Base-by-base conservation (phyloP, 805 yeast genomes). In the Scheffersomyces spartinae region DNA sequence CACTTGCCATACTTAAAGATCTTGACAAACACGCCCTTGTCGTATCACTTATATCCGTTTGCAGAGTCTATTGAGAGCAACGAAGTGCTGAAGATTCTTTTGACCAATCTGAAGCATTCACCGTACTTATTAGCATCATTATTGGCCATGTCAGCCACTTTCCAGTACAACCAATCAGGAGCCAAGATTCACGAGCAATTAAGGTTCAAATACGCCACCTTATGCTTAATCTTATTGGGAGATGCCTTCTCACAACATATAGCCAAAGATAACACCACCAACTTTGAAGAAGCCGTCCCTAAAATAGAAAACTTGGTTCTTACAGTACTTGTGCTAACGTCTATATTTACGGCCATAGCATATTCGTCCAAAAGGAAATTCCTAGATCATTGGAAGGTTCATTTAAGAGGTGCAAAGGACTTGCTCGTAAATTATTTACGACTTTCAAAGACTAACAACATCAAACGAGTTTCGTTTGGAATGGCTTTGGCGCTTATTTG, bases 381-480 rank as follows among this genome's bases (percentile, higher is more conserved):
- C 66, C 32, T n/a, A n/a, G n/a, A n/a, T n/a, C n/a, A n/a, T n/a
- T 75, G 82, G 83, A 52, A 78, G 29, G 69, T 78, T 1, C 82
- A 75, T 49, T 46, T 74, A n/a, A 47, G 66, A 31, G 81, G 79
- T 2, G 81, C 80, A 0, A 74, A 72, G 36, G 77, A 71, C 29
- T 42, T 75, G n/a, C 50, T 76, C 9, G 45, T 71, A 25, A 72
- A 68, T 34, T 68, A 69, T 36, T n/a, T n/a, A 54, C 62, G 28
- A 46, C 52, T 5, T 28, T 32, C 26, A 36, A 44, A 15, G 35
- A 49, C 3, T 22, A 32, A n/a, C n/a, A 45, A 41, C 12, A 33
- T 30, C n/a, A n/a, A n/a, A 29, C 38, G 38, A 27, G 41, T 47
- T 23, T n/a, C n/a, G n/a, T n/a, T n/a, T n/a, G n/a, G n/a, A n/a